Evolutionary conservation across 2,329 filamentous ascomycete genomes (phyloP), one percentile per base, ranked within the genome.

Genomic region (Sarocladiaceae sp.): DNA sequence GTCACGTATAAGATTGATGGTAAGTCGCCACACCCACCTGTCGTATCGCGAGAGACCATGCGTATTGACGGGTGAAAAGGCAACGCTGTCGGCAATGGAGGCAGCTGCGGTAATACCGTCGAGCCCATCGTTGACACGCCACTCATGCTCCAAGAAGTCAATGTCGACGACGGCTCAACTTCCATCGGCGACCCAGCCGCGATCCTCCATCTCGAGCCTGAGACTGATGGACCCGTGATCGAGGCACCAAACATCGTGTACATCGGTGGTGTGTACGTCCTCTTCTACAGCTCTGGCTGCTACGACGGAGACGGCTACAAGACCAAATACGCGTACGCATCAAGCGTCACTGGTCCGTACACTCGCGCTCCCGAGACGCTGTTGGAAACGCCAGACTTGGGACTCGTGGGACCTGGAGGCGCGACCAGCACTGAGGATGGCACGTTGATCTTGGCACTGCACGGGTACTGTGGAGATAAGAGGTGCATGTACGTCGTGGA

Each of bases 1-100:
- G 72, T 87, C 4, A 67, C 79, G 10, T 88, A 84, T 70, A 88
- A 87, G 64, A 70, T 86, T 23, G 84, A 88, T 63, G 83, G 83
- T 33, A 87, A 86, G 12, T 10, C 12, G 5, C 8, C 7, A 8
- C 20, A 7, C 13, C 23, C 17, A 10, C 37, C 23, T 46, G 11
- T 3, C n/a, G n/a, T n/a, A n/a, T n/a, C n/a, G n/a, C n/a, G n/a
- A n/a, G n/a, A n/a, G n/a, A n/a, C n/a, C 25, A 28, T 11, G 4
- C 40, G 17, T n/a, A n/a, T 26, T 28, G 13, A 18, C 39, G 17
- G 5, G n/a, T n/a, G n/a, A 42, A 42, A 46, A 46, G 40, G 83
- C 31, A 87, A 86, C 64, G 72, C 71, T 53, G 64, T 78, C 33
- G 70, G 69, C 4, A 52, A 64, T 37, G 69, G 69, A n/a, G 68